phyloP scores from a whole-genome alignment of 352 stramenopile genomes.

The Globisporangium camurandrum region DNA sequence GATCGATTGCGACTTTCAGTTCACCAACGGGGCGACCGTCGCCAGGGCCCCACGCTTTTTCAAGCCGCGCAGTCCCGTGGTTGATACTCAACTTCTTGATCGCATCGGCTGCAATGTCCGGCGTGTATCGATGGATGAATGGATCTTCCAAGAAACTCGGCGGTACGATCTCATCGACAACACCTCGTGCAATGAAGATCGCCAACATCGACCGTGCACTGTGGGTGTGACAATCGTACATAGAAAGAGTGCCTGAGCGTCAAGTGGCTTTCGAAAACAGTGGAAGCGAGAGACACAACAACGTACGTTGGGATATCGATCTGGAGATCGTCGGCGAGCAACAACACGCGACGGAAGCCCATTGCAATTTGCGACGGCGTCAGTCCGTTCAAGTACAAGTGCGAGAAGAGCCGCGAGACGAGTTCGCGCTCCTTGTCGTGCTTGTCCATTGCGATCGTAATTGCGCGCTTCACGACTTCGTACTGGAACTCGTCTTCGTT shows the following conservation, averaged over 20 bases:
- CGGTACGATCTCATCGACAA: slow-evolving; percentile 98
- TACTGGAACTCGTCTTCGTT: slow-evolving; percentile 80
- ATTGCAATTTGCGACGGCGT: slow-evolving; percentile 72
- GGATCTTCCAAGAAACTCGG: slow-evolving; percentile 96
- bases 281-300: not conserved
- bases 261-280: slow-evolving; percentile 1
- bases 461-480: slow-evolving; percentile 92
- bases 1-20: slow-evolving; percentile 91
- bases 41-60: slow-evolving; percentile 96
- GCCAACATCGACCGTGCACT: slow-evolving; percentile 88
- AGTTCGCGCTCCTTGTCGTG: slow-evolving; percentile 90
- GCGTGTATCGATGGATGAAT: slow-evolving; percentile 91
- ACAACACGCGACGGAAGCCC: slow-evolving; percentile 95
- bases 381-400: slow-evolving; percentile 87
- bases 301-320: slow-evolving; percentile 91
- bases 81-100: slow-evolving; percentile 96
- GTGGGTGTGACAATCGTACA: not conserved
- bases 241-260: not conserved
- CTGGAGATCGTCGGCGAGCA: slow-evolving; percentile 93
- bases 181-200: slow-evolving; percentile 95
- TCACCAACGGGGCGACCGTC: slow-evolving; percentile 88
- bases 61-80: slow-evolving; percentile 92
- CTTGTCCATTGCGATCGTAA: slow-evolving; percentile 94
- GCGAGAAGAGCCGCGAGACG: slow-evolving; percentile 88
- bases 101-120: slow-evolving; percentile 93